phyloP scores from a whole-genome alignment of 108 stramenopile genomes.

The Cylindrotheca closterium region DNA sequence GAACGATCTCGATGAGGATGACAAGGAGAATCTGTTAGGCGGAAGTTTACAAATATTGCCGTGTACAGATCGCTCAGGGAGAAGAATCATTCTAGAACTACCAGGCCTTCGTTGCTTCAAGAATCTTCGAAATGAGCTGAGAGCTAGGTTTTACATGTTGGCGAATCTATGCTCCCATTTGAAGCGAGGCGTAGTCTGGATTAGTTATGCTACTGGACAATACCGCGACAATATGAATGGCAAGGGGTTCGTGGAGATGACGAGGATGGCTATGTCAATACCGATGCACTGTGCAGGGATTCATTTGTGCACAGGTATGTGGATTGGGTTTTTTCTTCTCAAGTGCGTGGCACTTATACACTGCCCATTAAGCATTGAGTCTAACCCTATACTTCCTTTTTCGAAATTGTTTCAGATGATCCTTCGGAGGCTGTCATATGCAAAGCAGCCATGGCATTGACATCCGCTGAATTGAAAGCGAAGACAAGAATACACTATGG shows the following conservation, averaged over 20 bases:
- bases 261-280: not conserved
- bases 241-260: not conserved
- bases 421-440: no score
- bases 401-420: no score
- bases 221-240: not conserved
- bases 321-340: not conserved
- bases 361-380: no score
- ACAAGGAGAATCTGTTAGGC: conserved; percentile 2
- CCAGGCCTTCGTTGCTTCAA: not conserved
- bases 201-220: not conserved
- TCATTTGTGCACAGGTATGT: not conserved
- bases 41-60: conserved; percentile 16
- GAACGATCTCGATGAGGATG: conserved; percentile 8
- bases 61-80: conserved; percentile 8
- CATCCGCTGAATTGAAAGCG: not conserved
- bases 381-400: no score
- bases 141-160: not conserved
- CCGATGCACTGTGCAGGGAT: not conserved
- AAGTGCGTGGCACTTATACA: no score
- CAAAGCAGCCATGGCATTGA: not conserved
- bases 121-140: not conserved
- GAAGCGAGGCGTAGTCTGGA: not conserved
- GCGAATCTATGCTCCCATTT: not conserved
- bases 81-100: not conserved
- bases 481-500: not conserved